Evolutionary conservation across 768 basidiomycete genomes (phyloP).

Genomic region (Amanita subjunquillea): DNA sequence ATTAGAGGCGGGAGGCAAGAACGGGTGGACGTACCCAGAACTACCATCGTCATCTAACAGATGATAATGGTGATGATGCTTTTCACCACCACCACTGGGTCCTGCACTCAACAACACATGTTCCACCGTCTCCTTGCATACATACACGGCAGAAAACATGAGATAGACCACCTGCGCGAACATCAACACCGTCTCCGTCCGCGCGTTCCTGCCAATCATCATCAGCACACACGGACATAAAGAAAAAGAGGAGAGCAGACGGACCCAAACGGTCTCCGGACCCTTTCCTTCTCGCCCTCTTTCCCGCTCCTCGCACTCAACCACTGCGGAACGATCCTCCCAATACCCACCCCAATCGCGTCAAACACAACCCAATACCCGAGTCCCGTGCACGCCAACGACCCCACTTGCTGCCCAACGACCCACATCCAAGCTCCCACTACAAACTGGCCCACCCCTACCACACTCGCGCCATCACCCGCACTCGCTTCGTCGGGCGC

Average conservation of each 20-base stretch:
- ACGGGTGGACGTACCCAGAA: constrained; percentile 20
- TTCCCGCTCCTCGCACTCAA: constrained; percentile 17
- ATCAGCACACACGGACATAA: not conserved
- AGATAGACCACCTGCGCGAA: constrained; percentile 93
- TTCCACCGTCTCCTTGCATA: constrained; percentile 95
- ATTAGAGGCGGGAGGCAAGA: not conserved
- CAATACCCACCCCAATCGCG: constrained; percentile 65
- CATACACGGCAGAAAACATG: constrained; percentile 89
- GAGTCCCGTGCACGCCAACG: constrained; percentile 78
- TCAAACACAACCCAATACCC: constrained; percentile 98
- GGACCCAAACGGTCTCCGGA: constrained; percentile 53
- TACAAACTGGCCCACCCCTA: constrained; percentile 38
- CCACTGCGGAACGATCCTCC: constrained; percentile 34
- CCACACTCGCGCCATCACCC: constrained; percentile 6
- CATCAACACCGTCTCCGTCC: constrained; percentile 58
- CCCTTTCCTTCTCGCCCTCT: constrained; percentile 15
- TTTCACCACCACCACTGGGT: constrained; percentile 35
- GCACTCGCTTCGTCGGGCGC: not conserved
- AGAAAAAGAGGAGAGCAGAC: constrained; percentile 8
- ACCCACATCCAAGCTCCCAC: constrained; percentile 81
- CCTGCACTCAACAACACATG: constrained; percentile 70
- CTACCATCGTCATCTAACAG: constrained; percentile 39
- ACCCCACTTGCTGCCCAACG: constrained; percentile 79
- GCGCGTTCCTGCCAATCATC: constrained; percentile 37
- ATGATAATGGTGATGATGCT: constrained; percentile 53